Conservation (phyloP, 2,329 filamentous ascomycete genomes). For the Volutella citrinella region DNA sequence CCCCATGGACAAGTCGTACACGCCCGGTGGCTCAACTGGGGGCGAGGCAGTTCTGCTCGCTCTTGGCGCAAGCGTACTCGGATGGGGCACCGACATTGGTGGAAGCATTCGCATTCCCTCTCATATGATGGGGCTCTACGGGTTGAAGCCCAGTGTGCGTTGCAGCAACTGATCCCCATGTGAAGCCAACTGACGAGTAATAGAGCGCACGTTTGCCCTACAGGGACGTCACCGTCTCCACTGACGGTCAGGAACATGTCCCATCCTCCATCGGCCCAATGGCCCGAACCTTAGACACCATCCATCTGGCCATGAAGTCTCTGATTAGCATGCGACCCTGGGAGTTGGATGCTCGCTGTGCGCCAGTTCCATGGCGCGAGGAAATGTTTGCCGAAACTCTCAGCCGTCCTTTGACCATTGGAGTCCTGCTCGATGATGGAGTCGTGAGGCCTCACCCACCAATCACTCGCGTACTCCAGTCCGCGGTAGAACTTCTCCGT, state of each 20-base stretch:
- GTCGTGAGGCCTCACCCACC: constrained; percentile 55
- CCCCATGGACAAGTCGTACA: constrained; percentile 16
- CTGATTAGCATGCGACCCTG: constrained; percentile 49
- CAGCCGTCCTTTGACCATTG: constrained; percentile 45
- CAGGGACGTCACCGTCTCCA: constrained; percentile 56
- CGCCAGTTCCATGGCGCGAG: constrained; percentile 52
- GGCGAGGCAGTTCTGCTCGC: constrained; percentile 21
- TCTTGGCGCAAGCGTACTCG: constrained; percentile 16
- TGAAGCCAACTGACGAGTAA: accelerated
- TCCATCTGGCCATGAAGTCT: constrained; percentile 46
- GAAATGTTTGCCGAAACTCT: constrained; percentile 37
- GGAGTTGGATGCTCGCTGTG: constrained; percentile 51
- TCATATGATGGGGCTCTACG: constrained; percentile 22
- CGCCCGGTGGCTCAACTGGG: constrained; percentile 25
- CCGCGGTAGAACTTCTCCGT: constrained; percentile 35
- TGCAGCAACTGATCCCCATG: not conserved
- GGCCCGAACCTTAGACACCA: constrained; percentile 40
- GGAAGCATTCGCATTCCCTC: constrained; percentile 26
- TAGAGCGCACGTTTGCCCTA: constrained; percentile 58
- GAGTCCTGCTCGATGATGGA: constrained; percentile 48
- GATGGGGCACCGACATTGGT: constrained; percentile 25
- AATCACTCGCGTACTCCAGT: constrained; percentile 42
- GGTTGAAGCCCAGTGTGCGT: constrained; percentile 27
- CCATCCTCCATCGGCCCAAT: constrained; percentile 62
- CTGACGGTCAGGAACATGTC: constrained; percentile 62